Base-by-base conservation (phyloP, 139 green algal genomes). In the Tetradesmus lagerheimii region DNA sequence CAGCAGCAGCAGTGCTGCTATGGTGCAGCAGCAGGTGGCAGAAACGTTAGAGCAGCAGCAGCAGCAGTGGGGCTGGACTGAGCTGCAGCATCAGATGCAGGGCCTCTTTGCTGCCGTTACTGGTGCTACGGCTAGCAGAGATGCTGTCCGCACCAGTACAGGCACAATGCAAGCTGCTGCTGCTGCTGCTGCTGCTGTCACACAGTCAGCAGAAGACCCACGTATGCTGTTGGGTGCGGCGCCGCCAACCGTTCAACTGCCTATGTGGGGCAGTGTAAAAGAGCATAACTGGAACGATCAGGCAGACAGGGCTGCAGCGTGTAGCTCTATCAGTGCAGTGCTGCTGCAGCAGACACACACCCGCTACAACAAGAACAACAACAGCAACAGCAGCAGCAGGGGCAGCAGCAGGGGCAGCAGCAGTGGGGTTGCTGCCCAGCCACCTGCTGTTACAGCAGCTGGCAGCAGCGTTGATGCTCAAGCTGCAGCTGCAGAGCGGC, bases 331-430 rank as follows among this genome's bases (percentile, higher is more conserved):
- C 57, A 71, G 57, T 71, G 57, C 57, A 71, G 57, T 62, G 34
- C 77, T 83, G 77, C 34, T 83, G n/a, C 0, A 11, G 9, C 35
- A 41, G 25, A 47, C 8, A 0, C 76, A 20, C 37, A 82, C 18
- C 37, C 14, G 29, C 74, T n/a, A 14, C 34, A 75, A 12, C 64
- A 75, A 34, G 27, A 75, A 12, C 64, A 38, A n/a, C 83, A 38
- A n/a, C 83, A 88, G 62, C 57, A 88, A 38, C 83, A 80, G 35
- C 29, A 77, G 53, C 64, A 83, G 23, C 18, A 78, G 34, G 34
- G 57, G 83, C 83, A 39, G n/a, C 66, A 78, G 34, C 31, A 38
- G 8, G 4, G 25, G 35, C 35, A 53, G 76, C 76, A n/a, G n/a
- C n/a, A n/a, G n/a, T n/a, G n/a, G n/a, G n/a, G n/a, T n/a, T n/a